These are phyloP conservation scores for Arthrinium puccinioides DNA, from an alignment of 2,329 filamentous ascomycete genomes.

Conservation along the genomic window DNA sequence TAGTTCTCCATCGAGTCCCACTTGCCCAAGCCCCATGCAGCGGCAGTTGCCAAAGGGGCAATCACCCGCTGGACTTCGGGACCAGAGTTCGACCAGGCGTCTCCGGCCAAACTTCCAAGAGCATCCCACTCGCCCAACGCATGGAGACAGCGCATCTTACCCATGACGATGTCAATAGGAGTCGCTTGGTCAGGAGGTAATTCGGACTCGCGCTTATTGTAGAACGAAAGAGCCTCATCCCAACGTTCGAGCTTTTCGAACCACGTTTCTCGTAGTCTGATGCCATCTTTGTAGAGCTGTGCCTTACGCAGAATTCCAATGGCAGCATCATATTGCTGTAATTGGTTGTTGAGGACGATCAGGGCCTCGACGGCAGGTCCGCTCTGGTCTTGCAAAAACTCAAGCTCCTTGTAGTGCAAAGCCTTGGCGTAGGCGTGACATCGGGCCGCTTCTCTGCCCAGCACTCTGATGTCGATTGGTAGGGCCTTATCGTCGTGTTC, in stretches of 20 bases:
- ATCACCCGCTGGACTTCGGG: slow-evolving; percentile 85
- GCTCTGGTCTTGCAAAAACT: slow-evolving; percentile 96
- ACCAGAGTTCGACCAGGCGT: slow-evolving; percentile 87
- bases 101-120: slow-evolving; percentile 78
- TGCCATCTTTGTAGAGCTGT: slow-evolving; percentile 86
- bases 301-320: slow-evolving; percentile 96
- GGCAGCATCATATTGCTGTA: slow-evolving; percentile 96
- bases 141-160: slow-evolving; percentile 97
- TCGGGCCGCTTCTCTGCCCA: slow-evolving; percentile 90
- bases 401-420: slow-evolving; percentile 95
- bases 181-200: slow-evolving; percentile 47
- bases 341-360: slow-evolving; percentile 98
- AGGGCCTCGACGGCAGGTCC: slow-evolving; percentile 91
- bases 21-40: slow-evolving; percentile 91
- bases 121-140: slow-evolving; percentile 97
- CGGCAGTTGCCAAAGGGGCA: slow-evolving; percentile 87
- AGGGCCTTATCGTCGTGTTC: slow-evolving; percentile 98
- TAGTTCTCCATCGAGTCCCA: slow-evolving; percentile 99
- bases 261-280: slow-evolving; percentile 96
- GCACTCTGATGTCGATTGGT: slow-evolving; percentile 90
- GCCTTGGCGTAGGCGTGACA: slow-evolving; percentile 98
- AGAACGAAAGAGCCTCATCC: slow-evolving; percentile 92
- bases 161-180: slow-evolving; percentile 95
- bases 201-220: slow-evolving; percentile 76
- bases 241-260: slow-evolving; percentile 97